Evolutionary conservation across 1,284 basidiomycete genomes (phyloP), one percentile per base, ranked within the genome.

Genomic region (Porogramme epimiltina): DNA sequence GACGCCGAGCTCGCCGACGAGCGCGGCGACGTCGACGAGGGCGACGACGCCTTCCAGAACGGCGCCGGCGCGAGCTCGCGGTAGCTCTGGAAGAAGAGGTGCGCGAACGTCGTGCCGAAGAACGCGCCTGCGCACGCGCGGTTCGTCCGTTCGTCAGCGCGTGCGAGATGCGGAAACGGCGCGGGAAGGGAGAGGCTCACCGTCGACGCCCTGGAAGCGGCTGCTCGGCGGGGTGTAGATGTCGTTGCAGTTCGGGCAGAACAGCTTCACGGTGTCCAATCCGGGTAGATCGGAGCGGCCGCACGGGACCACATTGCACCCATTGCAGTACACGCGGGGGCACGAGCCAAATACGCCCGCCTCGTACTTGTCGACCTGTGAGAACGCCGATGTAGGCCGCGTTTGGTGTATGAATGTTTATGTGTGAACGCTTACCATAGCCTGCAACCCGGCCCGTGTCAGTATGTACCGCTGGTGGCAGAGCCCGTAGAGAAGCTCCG

Each of bases 401-500:
- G 43, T 51, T 49, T 40, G 46, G 45, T 47, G 36, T 52, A 47
- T 47, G 49, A 51, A 47, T 61, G 63, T n/a, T n/a, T n/a, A n/a
- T n/a, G 55, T 52, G 22, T 16, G 41, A 26, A 6, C n/a, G 47
- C 80, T 59, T 56, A 97, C 96, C 97, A 99, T 99, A 55, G 93
- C 87, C 70, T 93, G 89, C 65, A 99, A 77, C 39, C 97, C 97
- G 39, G 88, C 88, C 57, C 96, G 85, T 33, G 97, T 99, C 52
- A 98, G 79, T 66, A 99, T 98, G 73, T 91, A 99, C 51, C 97
- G 85, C 68, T 98, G 95, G 71, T 99, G 97, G 24, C 98, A 96
- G 25, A 99, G 81, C 13, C 97, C 97, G 67, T 98, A 99, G 38
- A 99, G 78, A 64, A 99, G 84, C 71, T 99, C 97, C 25, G 97